phyloP scores from a whole-genome alignment of 768 basidiomycete species.

The Mycena rosella region DNA sequence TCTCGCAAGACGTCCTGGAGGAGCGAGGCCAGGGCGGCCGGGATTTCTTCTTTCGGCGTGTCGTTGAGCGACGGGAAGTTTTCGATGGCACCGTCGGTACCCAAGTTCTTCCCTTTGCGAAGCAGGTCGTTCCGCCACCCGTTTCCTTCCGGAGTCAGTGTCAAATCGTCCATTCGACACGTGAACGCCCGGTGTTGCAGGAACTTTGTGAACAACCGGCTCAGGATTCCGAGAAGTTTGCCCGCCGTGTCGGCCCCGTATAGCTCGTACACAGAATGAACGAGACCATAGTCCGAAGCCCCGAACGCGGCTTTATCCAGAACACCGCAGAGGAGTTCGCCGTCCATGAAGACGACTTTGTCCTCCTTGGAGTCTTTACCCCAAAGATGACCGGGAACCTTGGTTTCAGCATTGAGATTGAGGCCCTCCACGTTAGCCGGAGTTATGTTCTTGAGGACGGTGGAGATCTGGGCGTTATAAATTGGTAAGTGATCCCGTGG shows the following conservation, averaged over 20 bases:
- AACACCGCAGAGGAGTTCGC: conserved; percentile 93
- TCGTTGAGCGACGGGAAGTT: conserved; percentile 83
- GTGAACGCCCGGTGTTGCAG: conserved; percentile 97
- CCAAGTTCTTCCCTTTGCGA: conserved; percentile 74
- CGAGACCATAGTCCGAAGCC: conserved; percentile 94
- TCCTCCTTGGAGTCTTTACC: conserved; percentile 85
- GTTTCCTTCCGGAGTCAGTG: conserved; percentile 88
- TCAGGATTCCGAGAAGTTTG: conserved; percentile 91
- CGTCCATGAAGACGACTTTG: conserved; percentile 90
- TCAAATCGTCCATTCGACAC: conserved; percentile 98
- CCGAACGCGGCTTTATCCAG: conserved; percentile 98
- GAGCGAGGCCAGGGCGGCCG: conserved; percentile 69
- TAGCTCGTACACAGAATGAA: conserved; percentile 96
- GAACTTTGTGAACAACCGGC: conserved; percentile 96
- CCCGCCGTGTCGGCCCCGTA: conserved; percentile 94
- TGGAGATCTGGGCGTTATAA: conserved; percentile 78
- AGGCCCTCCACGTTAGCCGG: conserved; percentile 84
- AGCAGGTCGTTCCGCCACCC: conserved; percentile 75
- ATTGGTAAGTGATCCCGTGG: conserved; percentile 4
- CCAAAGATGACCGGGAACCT: conserved; percentile 91
- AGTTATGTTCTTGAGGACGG: conserved; percentile 92
- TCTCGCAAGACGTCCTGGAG: conserved; percentile 95
- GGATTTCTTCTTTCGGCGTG: conserved; percentile 65
- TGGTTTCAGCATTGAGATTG: conserved; percentile 87
- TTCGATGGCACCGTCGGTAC: conserved; percentile 90